Evolutionary conservation across 106 monocot species (phyloP).

Genomic region (Allium cepa): DNA sequence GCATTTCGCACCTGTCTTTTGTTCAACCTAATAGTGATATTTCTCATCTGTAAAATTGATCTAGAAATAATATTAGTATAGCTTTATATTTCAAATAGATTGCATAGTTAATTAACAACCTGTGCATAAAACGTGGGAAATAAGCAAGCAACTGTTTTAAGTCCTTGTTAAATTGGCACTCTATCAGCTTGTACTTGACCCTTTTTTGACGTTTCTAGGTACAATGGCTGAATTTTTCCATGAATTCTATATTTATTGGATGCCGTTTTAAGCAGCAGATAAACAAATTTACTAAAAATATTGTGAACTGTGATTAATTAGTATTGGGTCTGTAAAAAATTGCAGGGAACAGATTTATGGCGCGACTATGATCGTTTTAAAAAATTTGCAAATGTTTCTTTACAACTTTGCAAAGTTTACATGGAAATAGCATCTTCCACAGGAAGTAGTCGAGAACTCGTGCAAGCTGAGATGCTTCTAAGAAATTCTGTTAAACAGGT

Average conservation of each 20-base stretch:
- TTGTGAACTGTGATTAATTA: too few relatives aligned
- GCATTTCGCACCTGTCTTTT: neutral
- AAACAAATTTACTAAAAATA: too few relatives aligned
- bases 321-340: neutral
- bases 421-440: conserved; percentile 76
- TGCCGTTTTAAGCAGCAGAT: too few relatives aligned
- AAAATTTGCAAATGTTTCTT: conserved; percentile 62
- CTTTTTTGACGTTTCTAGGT: neutral
- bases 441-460: conserved; percentile 49
- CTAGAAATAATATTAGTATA: too few relatives aligned
- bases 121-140: neutral
- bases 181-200: neutral
- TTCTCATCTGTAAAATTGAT: too few relatives aligned
- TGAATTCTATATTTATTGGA: too few relatives aligned
- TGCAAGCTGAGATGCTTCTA: conserved; percentile 73
- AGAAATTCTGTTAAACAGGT: conserved; percentile 84
- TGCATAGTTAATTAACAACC: too few relatives aligned
- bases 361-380: conserved; percentile 54
- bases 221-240: too few relatives aligned
- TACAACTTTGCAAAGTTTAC: conserved; percentile 65
- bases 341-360: conserved; percentile 80
- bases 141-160: too few relatives aligned
- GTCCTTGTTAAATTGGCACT: too few relatives aligned
- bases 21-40: neutral
- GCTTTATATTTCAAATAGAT: too few relatives aligned